Evolutionary conservation across 225 moss, liverwort and hornwort genomes (phyloP).

Genomic region (Lunularia cruciata): DNA sequence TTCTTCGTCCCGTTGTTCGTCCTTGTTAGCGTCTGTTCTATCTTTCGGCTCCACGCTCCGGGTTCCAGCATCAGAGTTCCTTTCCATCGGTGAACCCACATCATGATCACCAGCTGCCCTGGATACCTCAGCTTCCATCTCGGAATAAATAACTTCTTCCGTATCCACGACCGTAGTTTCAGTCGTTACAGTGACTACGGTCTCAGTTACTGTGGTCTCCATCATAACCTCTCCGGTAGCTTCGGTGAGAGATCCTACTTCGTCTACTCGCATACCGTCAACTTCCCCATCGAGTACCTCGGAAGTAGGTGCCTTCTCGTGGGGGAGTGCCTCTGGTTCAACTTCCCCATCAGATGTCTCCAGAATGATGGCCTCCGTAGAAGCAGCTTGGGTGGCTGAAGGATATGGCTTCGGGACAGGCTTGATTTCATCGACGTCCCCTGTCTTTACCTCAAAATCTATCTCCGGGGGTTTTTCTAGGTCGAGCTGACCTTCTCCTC

Average conservation of each 20-base stretch:
- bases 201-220: conserved; percentile 33
- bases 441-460: not conserved
- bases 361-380: conserved; percentile 34
- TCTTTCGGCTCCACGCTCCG: conserved; percentile 31
- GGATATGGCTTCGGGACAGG: conserved; percentile 15
- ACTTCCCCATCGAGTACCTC: conserved; percentile 42
- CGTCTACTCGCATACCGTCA: conserved; percentile 38
- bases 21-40: conserved; percentile 1
- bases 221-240: conserved; percentile 29
- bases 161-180: conserved; percentile 43
- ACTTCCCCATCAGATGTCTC: conserved; percentile 53
- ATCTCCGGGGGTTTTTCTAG: conserved; percentile 4
- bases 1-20: conserved; percentile 22
- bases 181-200: conserved; percentile 44
- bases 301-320: conserved; percentile 38
- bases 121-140: conserved; percentile 43
- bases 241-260: conserved; percentile 32
- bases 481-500: conserved; percentile 29
- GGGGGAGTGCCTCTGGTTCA: conserved; percentile 40
- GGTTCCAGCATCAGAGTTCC: conserved; percentile 27
- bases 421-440: conserved; percentile 13
- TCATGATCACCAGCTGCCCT: conserved; percentile 32
- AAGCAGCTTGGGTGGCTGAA: conserved; percentile 20
- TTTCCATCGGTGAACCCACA: conserved; percentile 33
- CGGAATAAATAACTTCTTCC: conserved; percentile 28